These are phyloP conservation scores for Cnidoscolus chayamansa DNA, from an alignment of 441 rosid genomes.

Conservation along the genomic window DNA sequence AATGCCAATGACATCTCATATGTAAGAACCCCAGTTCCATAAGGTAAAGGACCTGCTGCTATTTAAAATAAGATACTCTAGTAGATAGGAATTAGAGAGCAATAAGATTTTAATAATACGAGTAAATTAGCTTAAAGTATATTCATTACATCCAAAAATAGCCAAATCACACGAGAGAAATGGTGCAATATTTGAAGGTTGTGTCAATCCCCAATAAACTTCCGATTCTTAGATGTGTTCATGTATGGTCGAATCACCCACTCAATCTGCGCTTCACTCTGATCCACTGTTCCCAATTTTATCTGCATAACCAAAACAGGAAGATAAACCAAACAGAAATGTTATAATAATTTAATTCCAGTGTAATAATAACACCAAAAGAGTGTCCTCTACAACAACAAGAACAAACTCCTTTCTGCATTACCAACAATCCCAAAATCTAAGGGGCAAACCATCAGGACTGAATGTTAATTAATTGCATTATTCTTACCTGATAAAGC, in stretches of 20 bases:
- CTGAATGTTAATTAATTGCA: not conserved
- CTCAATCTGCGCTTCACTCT: slow-evolving; percentile 77
- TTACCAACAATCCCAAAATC: not conserved
- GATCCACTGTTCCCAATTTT: slow-evolving; percentile 80
- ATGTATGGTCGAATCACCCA: slow-evolving; percentile 88
- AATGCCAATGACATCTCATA: too few species aligned
- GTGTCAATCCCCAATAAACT: slow-evolving; percentile 57
- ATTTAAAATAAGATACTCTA: too few species aligned
- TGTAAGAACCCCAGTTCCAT: too few species aligned
- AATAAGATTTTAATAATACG: too few species aligned
- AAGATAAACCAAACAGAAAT: not conserved
- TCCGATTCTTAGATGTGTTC: slow-evolving; percentile 76
- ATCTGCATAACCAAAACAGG: slow-evolving; percentile 38
- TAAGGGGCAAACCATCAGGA: not conserved
- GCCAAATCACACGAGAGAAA: not conserved
- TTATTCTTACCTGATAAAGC: slow-evolving; percentile 64
- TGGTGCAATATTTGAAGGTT: not conserved
- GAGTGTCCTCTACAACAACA: not conserved
- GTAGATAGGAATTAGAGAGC: too few species aligned
- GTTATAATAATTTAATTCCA: not conserved
- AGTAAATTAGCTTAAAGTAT: too few species aligned
- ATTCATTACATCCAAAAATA: not conserved
- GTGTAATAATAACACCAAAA: not conserved
- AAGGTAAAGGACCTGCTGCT: too few species aligned
- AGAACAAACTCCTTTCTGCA: not conserved